phyloP scores from a whole-genome alignment of 2,329 filamentous ascomycete genomes.

The Paraphoma sp. region DNA sequence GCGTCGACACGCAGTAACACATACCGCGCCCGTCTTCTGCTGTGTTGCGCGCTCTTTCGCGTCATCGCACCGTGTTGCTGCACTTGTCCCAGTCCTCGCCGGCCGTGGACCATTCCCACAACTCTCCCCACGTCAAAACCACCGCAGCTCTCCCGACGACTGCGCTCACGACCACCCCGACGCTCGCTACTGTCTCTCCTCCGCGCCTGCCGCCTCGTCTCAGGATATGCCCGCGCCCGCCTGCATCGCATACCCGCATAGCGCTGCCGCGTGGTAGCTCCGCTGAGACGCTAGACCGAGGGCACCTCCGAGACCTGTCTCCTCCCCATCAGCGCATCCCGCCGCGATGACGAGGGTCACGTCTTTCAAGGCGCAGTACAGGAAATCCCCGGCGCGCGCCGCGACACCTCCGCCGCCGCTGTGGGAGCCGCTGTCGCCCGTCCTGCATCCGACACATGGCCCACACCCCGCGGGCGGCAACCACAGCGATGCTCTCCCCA shows the following conservation, averaged over 20 bases:
- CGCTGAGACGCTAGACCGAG: slow-evolving; percentile 34
- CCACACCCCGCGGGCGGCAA: slow-evolving; percentile 31
- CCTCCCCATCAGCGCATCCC: slow-evolving; percentile 21
- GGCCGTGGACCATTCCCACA: slow-evolving; percentile 11
- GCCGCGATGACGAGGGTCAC: slow-evolving; percentile 37
- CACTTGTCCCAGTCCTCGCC: neutral
- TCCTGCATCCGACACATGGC: slow-evolving; percentile 29
- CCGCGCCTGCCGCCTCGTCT: slow-evolving; percentile 22
- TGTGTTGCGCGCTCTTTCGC: slow-evolving; percentile 7
- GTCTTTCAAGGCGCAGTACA: slow-evolving; percentile 43
- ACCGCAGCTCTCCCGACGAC: slow-evolving; percentile 12
- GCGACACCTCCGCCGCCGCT: slow-evolving; percentile 39
- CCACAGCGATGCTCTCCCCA: slow-evolving; percentile 13
- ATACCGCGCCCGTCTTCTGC: neutral
- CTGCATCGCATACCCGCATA: slow-evolving; percentile 24
- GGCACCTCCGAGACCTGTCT: slow-evolving; percentile 21
- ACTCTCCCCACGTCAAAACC: slow-evolving; percentile 15
- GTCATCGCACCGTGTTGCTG: neutral
- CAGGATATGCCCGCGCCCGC: slow-evolving; percentile 41
- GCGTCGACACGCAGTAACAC: neutral
- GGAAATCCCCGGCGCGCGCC: slow-evolving; percentile 37
- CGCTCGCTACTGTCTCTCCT: slow-evolving; percentile 23
- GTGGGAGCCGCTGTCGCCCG: slow-evolving; percentile 47
- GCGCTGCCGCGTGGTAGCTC: slow-evolving; percentile 36
- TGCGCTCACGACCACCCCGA: slow-evolving; percentile 16